These are phyloP conservation scores for Apiospora saccharicola DNA, from an alignment of 2,329 filamentous ascomycete species.

Conservation along the genomic window DNA sequence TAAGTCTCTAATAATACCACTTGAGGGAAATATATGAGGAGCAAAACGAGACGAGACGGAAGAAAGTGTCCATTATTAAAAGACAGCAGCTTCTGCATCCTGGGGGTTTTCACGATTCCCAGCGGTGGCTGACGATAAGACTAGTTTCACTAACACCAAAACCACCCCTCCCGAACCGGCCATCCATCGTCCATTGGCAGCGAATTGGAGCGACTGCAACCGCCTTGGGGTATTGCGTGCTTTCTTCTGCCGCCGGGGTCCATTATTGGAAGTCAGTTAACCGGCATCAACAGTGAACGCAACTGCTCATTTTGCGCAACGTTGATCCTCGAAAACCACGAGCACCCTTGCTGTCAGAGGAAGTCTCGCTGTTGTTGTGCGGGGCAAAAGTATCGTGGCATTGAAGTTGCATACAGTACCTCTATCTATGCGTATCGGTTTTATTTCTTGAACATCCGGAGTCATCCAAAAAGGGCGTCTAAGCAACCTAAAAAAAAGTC, in stretches of 20 bases:
- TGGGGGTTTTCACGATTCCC: conserved; percentile 6
- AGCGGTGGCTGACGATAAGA: conserved; percentile 14
- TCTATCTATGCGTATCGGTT: not conserved
- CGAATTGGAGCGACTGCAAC: not conserved
- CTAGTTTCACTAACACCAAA: conserved; percentile 8
- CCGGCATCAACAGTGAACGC: not conserved
- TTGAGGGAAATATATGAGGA: not conserved
- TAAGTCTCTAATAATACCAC: conserved; percentile 26
- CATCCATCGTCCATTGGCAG: too few species aligned
- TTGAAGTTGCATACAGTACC: not conserved
- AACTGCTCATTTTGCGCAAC: not conserved
- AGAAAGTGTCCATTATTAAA: not conserved
- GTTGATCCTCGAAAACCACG: not conserved
- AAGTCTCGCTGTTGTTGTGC: not conserved
- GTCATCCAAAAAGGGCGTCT: not conserved
- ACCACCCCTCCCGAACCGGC: not conserved
- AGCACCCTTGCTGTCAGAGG: not conserved
- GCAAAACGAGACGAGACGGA: too few species aligned
- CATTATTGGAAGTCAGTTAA: conserved; percentile 2
- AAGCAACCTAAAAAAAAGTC: not conserved
- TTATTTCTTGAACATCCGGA: not conserved
- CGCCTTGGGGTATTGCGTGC: conserved; percentile 11
- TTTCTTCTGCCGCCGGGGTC: conserved; percentile 13
- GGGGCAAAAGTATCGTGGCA: not conserved
- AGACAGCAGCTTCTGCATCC: not conserved